phyloP scores from a whole-genome alignment of 345 rosid genomes.

The Raphanus sativus region DNA sequence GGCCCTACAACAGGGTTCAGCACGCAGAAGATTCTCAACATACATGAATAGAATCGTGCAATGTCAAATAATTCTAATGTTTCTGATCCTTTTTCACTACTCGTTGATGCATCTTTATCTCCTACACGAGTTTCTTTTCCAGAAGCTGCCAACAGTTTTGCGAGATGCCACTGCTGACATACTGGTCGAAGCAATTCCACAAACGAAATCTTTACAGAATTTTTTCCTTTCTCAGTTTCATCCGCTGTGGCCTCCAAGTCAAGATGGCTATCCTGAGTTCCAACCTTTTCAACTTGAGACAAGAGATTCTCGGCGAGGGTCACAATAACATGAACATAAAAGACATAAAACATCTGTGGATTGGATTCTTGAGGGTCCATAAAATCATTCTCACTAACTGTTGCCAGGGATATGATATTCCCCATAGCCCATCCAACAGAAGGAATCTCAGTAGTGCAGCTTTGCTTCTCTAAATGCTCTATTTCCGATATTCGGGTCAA shows the following conservation, averaged over 20 bases:
- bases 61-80: constrained; percentile 65
- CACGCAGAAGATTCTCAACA: constrained; percentile 72
- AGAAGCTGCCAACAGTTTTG: constrained; percentile 59
- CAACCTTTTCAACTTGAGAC: constrained; percentile 50
- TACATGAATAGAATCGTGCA: constrained; percentile 73
- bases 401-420: constrained; percentile 66
- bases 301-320: constrained; percentile 68
- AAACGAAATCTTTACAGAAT: constrained; percentile 50
- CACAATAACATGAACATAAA: constrained; percentile 60
- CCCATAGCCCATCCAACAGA: constrained; percentile 88
- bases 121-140: constrained; percentile 40
- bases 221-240: constrained; percentile 35
- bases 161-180: constrained; percentile 92
- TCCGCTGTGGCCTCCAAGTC: constrained; percentile 46
- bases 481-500: constrained; percentile 50
- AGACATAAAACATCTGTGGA: constrained; percentile 53
- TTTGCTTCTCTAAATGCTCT: constrained; percentile 46
- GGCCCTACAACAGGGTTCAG: constrained; percentile 64
- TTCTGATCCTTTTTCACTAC: constrained; percentile 35
- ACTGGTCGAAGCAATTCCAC: constrained; percentile 68
- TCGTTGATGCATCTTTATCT: constrained; percentile 32
- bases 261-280: constrained; percentile 46
- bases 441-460: constrained; percentile 53
- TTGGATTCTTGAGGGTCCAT: constrained; percentile 48
- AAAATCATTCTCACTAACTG: constrained; percentile 66